A percentile compares a stretch with the other conserved stretches of the same genome.
phyloP scores from a whole-genome alignment of 768 basidiomycete species.

The Psilocybe sp. region DNA sequence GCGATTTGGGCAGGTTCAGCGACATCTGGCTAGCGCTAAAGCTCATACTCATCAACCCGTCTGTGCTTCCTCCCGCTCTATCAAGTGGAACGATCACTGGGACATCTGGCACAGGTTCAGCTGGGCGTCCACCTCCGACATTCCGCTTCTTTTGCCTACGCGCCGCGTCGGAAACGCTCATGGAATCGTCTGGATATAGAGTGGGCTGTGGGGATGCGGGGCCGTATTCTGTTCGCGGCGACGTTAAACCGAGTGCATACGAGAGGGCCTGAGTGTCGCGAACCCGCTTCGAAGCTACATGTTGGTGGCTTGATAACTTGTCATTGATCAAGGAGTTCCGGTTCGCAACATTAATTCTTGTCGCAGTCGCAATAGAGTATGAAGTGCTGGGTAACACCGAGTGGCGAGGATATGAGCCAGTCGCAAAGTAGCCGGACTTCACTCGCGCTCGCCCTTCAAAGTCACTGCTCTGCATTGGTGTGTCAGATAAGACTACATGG shows the following conservation, averaged over 20 bases:
- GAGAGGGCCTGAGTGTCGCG: constrained; percentile 35
- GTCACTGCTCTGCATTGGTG: constrained; percentile 23
- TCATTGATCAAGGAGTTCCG: constrained; percentile 20
- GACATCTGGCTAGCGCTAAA: constrained; percentile 39
- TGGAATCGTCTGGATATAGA: constrained; percentile 70
- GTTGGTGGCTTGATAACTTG: constrained; percentile 25
- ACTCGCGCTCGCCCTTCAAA: constrained; percentile 60
- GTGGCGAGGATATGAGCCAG: constrained; percentile 50
- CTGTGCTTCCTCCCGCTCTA: constrained; percentile 3
- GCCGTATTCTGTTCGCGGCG: constrained; percentile 34
- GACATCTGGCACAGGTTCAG: constrained; percentile 15
- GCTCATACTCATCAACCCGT: constrained; percentile 55
- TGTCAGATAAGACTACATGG: constrained; percentile 18
- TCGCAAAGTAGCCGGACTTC: constrained; percentile 65
- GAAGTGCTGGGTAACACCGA: constrained; percentile 40
- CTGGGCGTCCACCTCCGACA: constrained; percentile 6
- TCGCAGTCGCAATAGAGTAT: constrained; percentile 32
- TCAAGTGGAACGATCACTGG: constrained; percentile 16
- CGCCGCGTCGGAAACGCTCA: constrained; percentile 36
- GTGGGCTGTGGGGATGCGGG: constrained; percentile 55
- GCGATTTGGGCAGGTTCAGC: constrained; percentile 9
- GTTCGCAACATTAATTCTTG: constrained; percentile 28
- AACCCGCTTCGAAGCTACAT: constrained; percentile 42
- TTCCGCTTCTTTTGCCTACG: constrained; percentile 11
- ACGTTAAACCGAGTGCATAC: constrained; percentile 34